A percentile compares a stretch with the other conserved stretches of the same genome.
Conservation (phyloP, 78 protist species). For the Chrysochromulina tobinii region DNA sequence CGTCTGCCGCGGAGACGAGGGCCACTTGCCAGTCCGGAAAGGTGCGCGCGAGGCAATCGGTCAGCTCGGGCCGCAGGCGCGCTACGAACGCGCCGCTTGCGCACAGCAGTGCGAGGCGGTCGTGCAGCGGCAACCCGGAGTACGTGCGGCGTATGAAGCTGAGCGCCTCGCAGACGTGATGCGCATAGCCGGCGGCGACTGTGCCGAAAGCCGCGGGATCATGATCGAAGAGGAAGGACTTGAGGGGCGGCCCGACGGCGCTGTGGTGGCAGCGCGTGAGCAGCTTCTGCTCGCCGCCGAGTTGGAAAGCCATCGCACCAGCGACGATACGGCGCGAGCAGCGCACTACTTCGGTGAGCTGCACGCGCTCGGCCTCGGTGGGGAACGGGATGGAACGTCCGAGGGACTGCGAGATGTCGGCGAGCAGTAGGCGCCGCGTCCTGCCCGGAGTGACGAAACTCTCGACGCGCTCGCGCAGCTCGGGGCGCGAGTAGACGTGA, state of each 20-base stretch:
- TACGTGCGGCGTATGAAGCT: no score
- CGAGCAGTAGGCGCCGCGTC: not conserved
- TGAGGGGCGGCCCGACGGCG: not conserved
- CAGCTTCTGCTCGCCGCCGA: constrained; percentile 9
- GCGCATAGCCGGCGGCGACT: no score
- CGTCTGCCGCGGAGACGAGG: no score
- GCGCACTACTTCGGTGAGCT: not conserved
- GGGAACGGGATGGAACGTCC: not conserved
- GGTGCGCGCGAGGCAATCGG: no score
- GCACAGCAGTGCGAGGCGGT: no score
- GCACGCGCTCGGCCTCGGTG: not conserved
- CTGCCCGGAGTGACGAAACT: not conserved
- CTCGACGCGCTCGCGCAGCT: not conserved
- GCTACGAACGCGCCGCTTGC: no score
- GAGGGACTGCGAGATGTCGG: not conserved
- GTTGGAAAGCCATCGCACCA: constrained; percentile 17
- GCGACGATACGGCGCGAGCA: constrained; percentile 19
- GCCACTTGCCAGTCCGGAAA: no score
- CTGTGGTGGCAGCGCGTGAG: not conserved
- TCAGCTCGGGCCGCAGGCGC: no score
- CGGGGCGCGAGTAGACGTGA: not conserved
- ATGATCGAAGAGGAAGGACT: constrained; percentile 2
- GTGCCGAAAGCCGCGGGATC: not conserved
- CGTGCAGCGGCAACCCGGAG: no score
- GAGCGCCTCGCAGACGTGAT: no score